Evolutionary conservation across 2,329 filamentous ascomycete genomes (phyloP).

Genomic region (Cladorrhinum sp.): DNA sequence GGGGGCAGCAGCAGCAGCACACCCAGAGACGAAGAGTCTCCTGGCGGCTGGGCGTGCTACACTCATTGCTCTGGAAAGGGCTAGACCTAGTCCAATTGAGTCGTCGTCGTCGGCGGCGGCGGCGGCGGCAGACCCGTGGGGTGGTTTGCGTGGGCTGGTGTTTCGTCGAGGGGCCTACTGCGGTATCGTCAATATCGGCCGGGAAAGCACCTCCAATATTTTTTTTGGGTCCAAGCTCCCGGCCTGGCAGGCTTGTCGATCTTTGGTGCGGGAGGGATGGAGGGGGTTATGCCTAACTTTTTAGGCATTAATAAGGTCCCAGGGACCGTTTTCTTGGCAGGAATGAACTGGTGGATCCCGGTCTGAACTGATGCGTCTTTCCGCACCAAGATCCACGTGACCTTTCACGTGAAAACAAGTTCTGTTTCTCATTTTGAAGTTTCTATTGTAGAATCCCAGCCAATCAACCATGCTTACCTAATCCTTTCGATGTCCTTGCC

Average conservation of each 20-base stretch:
- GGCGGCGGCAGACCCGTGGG: slow-evolving; percentile 2
- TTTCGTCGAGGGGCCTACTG: slow-evolving; percentile 6
- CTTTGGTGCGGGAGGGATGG: background rate
- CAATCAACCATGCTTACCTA: slow-evolving; percentile 24
- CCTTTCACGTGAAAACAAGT: background rate
- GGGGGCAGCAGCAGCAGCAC: slow-evolving; percentile 34
- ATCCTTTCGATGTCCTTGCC: slow-evolving; percentile 12
- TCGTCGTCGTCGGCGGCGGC: background rate
- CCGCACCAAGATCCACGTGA: background rate
- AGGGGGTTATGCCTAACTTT: slow-evolving; percentile 12
- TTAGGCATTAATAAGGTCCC: slow-evolving; percentile 2
- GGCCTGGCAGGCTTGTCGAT: background rate
- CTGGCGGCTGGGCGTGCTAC: slow-evolving; percentile 50
- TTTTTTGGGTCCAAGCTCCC: slow-evolving; percentile 25
- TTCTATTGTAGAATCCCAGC: background rate
- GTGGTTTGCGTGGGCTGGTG: slow-evolving; percentile 1
- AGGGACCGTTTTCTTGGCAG: background rate
- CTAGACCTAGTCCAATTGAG: slow-evolving; percentile 15
- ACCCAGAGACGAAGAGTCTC: slow-evolving; percentile 52
- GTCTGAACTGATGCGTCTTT: background rate
- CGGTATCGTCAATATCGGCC: slow-evolving; percentile 12
- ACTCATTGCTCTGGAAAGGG: slow-evolving; percentile 43
- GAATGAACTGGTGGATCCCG: background rate
- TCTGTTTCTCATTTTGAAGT: too few species aligned
- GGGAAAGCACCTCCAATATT: slow-evolving; percentile 16